Evolutionary conservation across 805 yeast species (phyloP).

Genomic region (Yarrowia divulgata): DNA sequence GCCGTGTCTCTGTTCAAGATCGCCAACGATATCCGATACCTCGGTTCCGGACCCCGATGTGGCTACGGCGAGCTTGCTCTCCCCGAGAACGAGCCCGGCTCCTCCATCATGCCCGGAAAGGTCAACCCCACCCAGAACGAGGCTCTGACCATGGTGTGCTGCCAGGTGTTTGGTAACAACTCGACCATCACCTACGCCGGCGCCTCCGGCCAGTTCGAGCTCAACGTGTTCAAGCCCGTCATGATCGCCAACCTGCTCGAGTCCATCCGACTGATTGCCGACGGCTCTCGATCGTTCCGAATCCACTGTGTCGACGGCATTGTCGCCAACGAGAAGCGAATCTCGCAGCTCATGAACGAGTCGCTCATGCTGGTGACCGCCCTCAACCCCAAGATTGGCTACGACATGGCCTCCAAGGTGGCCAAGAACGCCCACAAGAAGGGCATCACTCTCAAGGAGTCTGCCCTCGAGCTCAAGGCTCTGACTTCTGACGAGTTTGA

Average conservation of each 20-base stretch:
- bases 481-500: constrained; percentile 87
- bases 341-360: constrained; percentile 86
- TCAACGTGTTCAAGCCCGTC: constrained; percentile 97
- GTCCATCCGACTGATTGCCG: constrained; percentile 87
- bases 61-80: constrained; percentile 95
- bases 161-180: constrained; percentile 97
- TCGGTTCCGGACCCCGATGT: constrained; percentile 99
- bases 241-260: constrained; percentile 88
- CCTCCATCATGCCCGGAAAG: constrained; percentile 99
- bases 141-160: constrained; percentile 97
- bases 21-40: constrained; percentile 96
- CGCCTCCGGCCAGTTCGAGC: constrained; percentile 98
- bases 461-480: constrained; percentile 90
- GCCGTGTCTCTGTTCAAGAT: constrained; percentile 94
- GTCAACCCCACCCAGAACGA: constrained; percentile 99
- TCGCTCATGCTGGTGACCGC: constrained; percentile 98
- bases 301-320: constrained; percentile 95
- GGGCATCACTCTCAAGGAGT: constrained; percentile 93
- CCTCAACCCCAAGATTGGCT: constrained; percentile 97
- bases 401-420: constrained; percentile 95
- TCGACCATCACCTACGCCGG: constrained; percentile 95
- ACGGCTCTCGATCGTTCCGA: constrained; percentile 90
- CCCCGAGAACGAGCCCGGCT: constrained; percentile 99
- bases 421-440: constrained; percentile 99
- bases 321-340: constrained; percentile 84